Conservation (phyloP, 169 alveolate genomes). For the Perkinsus olseni region DNA sequence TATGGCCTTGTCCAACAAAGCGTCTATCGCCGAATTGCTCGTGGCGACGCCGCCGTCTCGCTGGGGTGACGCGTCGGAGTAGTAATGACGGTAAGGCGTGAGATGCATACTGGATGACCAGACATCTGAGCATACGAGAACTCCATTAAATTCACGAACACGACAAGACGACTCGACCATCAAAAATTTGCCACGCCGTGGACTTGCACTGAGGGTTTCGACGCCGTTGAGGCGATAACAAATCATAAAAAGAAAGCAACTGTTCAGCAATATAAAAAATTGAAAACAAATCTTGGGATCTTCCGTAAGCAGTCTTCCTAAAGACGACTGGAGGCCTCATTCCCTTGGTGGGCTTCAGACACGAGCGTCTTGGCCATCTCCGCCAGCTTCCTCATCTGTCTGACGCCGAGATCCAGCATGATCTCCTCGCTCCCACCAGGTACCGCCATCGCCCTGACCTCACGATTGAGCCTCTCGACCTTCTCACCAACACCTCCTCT, state of each 20-base stretch:
- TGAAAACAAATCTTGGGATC: neutral
- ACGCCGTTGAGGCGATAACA: neutral
- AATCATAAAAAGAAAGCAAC: neutral
- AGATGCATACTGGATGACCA: neutral
- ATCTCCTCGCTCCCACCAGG: slow-evolving; percentile 36
- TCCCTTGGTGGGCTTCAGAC: neutral
- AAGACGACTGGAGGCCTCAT: neutral
- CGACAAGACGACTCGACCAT: neutral
- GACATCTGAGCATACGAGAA: neutral
- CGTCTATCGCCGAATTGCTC: neutral
- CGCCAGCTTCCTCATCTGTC: slow-evolving; percentile 23
- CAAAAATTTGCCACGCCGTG: neutral
- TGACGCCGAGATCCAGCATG: slow-evolving; percentile 26
- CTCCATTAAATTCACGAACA: neutral
- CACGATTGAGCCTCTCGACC: slow-evolving; percentile 35
- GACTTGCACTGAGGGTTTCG: too few relatives aligned
- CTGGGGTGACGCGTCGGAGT: neutral
- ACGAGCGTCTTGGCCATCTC: slow-evolving; percentile 17
- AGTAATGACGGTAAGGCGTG: neutral
- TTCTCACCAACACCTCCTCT: slow-evolving; percentile 37
- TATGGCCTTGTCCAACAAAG: neutral
- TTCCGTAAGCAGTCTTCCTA: neutral
- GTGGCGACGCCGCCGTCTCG: neutral
- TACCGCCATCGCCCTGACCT: slow-evolving; percentile 29
- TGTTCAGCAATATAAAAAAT: neutral